Percentiles rank a stretch among this genome's conserved stretches.
Evolutionary conservation across 1,284 basidiomycete genomes (phyloP).

Genomic region (Rhodotorula sp.): DNA sequence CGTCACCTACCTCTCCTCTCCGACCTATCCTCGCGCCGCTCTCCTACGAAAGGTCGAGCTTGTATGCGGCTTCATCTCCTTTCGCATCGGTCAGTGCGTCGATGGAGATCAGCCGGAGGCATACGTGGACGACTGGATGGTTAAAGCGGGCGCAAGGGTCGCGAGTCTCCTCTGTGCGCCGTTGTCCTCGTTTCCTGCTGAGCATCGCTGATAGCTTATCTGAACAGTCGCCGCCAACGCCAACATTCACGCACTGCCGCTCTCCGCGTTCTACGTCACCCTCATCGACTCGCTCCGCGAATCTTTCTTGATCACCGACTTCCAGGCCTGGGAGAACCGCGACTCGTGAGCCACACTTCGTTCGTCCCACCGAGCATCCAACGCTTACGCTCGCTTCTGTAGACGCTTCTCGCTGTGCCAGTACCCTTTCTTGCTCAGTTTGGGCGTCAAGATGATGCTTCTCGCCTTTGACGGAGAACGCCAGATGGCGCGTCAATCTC

Average conservation of each 20-base stretch:
- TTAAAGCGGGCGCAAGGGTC: conserved; percentile 16
- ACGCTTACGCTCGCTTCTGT: background rate
- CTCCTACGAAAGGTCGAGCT: conserved; percentile 24
- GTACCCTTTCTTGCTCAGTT: conserved; percentile 44
- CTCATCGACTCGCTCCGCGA: conserved; percentile 37
- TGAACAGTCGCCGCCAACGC: conserved; percentile 12
- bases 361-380: background rate
- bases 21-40: conserved; percentile 7
- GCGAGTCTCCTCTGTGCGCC: conserved; percentile 46
- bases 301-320: conserved; percentile 27
- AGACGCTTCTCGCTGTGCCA: conserved; percentile 40
- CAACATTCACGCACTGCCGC: conserved; percentile 3
- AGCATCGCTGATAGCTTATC: background rate
- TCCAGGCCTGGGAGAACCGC: conserved; percentile 25
- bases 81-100: background rate
- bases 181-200: background rate
- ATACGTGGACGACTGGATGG: conserved; percentile 24
- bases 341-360: background rate
- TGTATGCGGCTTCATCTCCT: conserved; percentile 16
- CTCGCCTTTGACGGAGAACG: conserved; percentile 42
- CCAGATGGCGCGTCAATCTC: conserved; percentile 24
- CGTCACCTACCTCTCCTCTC: conserved; percentile 19
- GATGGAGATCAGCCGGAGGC: background rate
- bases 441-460: conserved; percentile 41
- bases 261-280: conserved; percentile 39